Evolutionary conservation across 2,329 filamentous ascomycete genomes (phyloP), one percentile per base, ranked within the genome.

Genomic region (Neofusicoccum sp.): DNA sequence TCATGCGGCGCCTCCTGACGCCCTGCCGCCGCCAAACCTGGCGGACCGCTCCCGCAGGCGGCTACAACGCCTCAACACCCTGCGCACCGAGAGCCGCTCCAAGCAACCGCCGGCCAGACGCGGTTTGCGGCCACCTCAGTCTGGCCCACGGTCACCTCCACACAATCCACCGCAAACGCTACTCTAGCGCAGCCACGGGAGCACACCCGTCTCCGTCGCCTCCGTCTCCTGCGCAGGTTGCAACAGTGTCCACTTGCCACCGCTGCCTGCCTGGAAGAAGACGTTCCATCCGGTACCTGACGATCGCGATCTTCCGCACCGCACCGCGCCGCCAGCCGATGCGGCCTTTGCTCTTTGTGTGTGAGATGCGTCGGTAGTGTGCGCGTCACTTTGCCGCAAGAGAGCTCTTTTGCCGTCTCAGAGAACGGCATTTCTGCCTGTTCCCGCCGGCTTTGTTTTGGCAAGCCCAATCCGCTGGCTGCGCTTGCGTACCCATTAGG

Each of bases 191-290:
- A 38, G 26, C 12, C 12, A 33, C 40, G 60, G 53, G 24, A 61
- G 47, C 60, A 61, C 62, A 4, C 54, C 62, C 4, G 51, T 65
- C 4, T 58, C 62, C n/a, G 45, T 58, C 3, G 61, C 67, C n/a
- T 44, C 6, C 48, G 5, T 7, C n/a, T 12, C 8, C 26, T 36
- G 33, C 54, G 33, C 41, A 45, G 43, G 43, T 28, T 38, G 43
- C 54, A 47, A 28, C 40, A 11, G 54, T 26, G 41, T 47, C 43
- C 54, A 58, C 54, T 38, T 56, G 54, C 26, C 54, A 33, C 41
- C n/a, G 30, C 33, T 9, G 8, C 33, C 24, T n/a, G 43, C 43
- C 43, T 33, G 28, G 36, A 44, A 30, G n/a, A 33, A 14, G 20
- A 26, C 24, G 34, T n/a, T 41, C 49, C 36, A 54, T 34, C 41